Evolutionary conservation across 495 filamentous ascomycete genomes (phyloP).

Genomic region (Beverwykella pulmonaria): DNA sequence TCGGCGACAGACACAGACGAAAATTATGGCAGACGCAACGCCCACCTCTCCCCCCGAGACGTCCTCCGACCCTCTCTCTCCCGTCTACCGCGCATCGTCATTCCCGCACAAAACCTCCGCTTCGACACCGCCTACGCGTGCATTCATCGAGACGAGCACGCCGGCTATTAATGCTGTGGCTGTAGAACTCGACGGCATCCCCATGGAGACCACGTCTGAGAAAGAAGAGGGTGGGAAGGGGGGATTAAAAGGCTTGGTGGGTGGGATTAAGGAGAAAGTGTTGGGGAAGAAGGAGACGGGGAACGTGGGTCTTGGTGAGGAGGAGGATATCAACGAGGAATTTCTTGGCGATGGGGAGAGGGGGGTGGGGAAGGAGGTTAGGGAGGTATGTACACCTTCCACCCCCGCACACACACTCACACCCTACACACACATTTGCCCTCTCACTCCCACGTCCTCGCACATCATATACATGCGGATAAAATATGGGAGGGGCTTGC

Average conservation of each 20-base stretch:
- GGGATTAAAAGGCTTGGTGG: too few species aligned
- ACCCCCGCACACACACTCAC: neutral
- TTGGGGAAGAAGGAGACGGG: neutral
- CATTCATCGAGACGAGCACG: conserved; percentile 35
- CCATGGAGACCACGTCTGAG: neutral
- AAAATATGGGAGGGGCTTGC: neutral
- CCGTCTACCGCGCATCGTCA: conserved; percentile 12
- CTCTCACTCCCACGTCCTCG: neutral
- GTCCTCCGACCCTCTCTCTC: conserved; percentile 14
- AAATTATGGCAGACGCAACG: neutral
- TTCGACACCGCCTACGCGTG: conserved; percentile 14
- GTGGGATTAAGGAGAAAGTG: too few species aligned
- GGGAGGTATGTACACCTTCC: conserved; percentile 34
- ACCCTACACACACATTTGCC: neutral
- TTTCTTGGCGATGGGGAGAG: conserved; percentile 38
- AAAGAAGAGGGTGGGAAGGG: neutral
- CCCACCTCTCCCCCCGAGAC: conserved; percentile 11
- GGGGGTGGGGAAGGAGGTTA: conserved; percentile 22
- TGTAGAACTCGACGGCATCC: conserved; percentile 42
- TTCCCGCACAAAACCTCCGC: conserved; percentile 38
- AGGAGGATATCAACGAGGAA: conserved; percentile 31
- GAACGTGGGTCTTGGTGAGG: conserved; percentile 29
- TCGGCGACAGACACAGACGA: too few species aligned
- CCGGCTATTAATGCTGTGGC: conserved; percentile 43
- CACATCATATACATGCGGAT: neutral